These are phyloP conservation scores for Astrothelium subdiscretum DNA, from an alignment of 495 filamentous ascomycete genomes.

Conservation along the genomic window DNA sequence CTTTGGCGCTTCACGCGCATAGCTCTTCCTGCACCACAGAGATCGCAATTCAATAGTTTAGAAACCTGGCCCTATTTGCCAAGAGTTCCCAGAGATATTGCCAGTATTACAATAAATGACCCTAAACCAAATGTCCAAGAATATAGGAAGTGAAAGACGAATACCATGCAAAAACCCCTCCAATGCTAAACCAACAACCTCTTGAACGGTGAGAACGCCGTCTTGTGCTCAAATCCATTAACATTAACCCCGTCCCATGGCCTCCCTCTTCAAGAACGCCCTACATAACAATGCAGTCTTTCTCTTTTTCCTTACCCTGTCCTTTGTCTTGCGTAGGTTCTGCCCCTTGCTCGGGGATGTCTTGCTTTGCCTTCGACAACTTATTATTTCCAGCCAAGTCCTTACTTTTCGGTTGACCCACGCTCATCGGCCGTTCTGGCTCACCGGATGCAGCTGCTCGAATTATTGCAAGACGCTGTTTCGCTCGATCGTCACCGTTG, in stretches of 20 bases:
- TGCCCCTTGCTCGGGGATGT: not conserved
- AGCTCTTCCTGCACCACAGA: too few species aligned
- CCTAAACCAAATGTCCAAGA: not conserved
- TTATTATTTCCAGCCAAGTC: constrained; percentile 11
- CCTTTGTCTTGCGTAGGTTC: not conserved
- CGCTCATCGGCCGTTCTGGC: constrained; percentile 11
- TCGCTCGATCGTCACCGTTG: constrained; percentile 80
- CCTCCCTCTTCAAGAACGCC: not conserved
- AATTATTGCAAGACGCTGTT: constrained; percentile 75
- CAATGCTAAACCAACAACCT: not conserved
- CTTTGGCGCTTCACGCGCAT: too few species aligned
- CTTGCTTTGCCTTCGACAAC: not conserved
- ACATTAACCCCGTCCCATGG: too few species aligned
- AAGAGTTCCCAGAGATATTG: not conserved
- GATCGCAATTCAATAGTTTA: not conserved
- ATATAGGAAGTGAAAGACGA: not conserved
- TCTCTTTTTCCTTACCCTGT: constrained; percentile 1
- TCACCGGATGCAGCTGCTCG: constrained; percentile 71
- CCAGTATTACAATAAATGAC: not conserved
- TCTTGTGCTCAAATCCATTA: not conserved
- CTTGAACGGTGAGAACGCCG: not conserved
- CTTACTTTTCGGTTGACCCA: constrained; percentile 18
- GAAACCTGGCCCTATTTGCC: not conserved
- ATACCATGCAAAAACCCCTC: not conserved
- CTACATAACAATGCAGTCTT: constrained; percentile 5